These are phyloP conservation scores for Talaromyces sp. DNA, from an alignment of 2,329 filamentous ascomycete genomes.

Conservation along the genomic window DNA sequence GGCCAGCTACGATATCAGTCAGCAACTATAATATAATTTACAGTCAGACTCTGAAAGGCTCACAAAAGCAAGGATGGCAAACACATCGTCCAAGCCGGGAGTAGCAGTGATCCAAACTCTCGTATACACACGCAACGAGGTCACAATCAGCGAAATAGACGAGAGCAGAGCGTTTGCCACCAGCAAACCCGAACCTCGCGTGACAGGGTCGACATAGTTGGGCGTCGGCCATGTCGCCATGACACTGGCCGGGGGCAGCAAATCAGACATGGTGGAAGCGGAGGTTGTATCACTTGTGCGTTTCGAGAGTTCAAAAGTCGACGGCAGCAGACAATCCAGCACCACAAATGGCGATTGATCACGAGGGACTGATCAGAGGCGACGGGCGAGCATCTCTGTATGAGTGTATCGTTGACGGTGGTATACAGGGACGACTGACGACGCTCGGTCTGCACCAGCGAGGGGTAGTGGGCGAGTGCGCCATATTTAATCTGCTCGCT, in stretches of 20 bases:
- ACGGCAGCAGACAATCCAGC: neutral
- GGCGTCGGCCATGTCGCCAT: slow-evolving; percentile 40
- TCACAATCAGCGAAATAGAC: slow-evolving; percentile 34
- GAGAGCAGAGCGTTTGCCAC: slow-evolving; percentile 37
- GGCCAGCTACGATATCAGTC: slow-evolving; percentile 17
- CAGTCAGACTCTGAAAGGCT: slow-evolving; percentile 23
- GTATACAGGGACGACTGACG: neutral
- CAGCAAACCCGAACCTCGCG: slow-evolving; percentile 38
- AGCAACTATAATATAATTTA: neutral
- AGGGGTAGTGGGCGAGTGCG: neutral
- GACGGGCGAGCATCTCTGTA: neutral
- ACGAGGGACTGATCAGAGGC: neutral
- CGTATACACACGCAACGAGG: slow-evolving; percentile 42
- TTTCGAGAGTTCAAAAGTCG: neutral
- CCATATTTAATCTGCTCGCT: neutral
- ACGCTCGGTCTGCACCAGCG: neutral
- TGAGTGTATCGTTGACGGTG: neutral
- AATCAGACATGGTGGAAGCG: neutral
- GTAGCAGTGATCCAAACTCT: slow-evolving; percentile 40
- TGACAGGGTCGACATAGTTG: slow-evolving; percentile 43
- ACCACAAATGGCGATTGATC: neutral
- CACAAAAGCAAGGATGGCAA: slow-evolving; percentile 41
- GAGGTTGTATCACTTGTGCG: neutral
- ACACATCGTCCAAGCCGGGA: slow-evolving; percentile 42
- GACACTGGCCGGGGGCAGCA: slow-evolving; percentile 36